Conservation (phyloP, 1,284 basidiomycete genomes). For the Trichosporon asahii region DNA sequence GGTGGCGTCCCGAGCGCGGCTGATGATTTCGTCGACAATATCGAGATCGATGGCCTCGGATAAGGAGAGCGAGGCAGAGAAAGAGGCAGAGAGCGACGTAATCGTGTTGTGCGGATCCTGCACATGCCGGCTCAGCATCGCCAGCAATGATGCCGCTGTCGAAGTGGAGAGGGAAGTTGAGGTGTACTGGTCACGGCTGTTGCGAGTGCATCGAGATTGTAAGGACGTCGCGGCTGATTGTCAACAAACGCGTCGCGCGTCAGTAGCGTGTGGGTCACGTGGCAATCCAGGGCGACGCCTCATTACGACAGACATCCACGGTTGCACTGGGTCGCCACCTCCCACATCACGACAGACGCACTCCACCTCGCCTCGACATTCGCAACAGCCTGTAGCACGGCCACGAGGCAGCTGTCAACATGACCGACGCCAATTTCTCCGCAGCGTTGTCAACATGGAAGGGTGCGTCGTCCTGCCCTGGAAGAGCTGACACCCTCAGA, state of each 20-base stretch:
- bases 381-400: background rate
- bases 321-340: constrained; percentile 6
- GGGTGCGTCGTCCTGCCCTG: constrained; percentile 55
- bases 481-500: constrained; percentile 55
- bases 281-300: background rate
- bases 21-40: constrained; percentile 44
- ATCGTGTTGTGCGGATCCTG: constrained; percentile 15
- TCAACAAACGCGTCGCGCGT: constrained; percentile 10
- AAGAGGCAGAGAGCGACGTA: background rate
- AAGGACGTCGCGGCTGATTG: background rate
- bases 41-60: constrained; percentile 42
- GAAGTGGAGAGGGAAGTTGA: background rate
- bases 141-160: background rate
- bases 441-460: constrained; percentile 82
- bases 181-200: background rate
- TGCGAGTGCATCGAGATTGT: background rate
- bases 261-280: background rate
- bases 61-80: constrained; percentile 31
- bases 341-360: background rate
- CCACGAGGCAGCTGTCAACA: constrained; percentile 23
- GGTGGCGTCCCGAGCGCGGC: constrained; percentile 37
- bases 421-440: constrained; percentile 64
- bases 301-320: background rate
- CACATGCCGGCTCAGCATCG: constrained; percentile 27
- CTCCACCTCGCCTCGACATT: background rate